phyloP scores from a whole-genome alignment of 2,329 filamentous ascomycete genomes.

The Trichophaea hybrida region DNA sequence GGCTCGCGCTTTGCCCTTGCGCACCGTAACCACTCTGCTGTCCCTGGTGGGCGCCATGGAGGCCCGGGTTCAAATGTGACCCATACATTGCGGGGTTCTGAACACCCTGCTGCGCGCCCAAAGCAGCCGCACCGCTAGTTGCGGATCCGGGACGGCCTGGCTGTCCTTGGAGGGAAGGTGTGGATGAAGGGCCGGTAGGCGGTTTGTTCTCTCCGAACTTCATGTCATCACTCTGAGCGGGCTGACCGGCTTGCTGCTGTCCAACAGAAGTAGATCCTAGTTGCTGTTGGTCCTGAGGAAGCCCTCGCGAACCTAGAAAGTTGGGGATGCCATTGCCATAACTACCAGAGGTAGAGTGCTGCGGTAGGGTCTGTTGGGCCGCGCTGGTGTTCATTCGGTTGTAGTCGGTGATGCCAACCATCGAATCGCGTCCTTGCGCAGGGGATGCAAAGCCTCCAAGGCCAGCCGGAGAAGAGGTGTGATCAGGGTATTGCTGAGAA shows the following conservation, averaged over 20 bases:
- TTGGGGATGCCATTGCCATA: constrained; percentile 24
- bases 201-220: constrained; percentile 28
- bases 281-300: constrained; percentile 26
- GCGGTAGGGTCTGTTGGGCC: constrained; percentile 33
- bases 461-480: constrained; percentile 50
- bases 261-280: constrained; percentile 21
- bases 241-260: constrained; percentile 24
- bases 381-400: constrained; percentile 27
- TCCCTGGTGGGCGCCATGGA: constrained; percentile 7
- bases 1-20: constrained; percentile 15
- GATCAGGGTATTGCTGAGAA: constrained; percentile 46
- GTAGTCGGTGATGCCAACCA: constrained; percentile 22
- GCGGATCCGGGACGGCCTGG: constrained; percentile 26
- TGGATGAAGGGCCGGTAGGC: constrained; percentile 26
- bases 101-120: constrained; percentile 23
- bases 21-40: constrained; percentile 18
- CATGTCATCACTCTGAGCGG: constrained; percentile 25
- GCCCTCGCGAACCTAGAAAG: constrained; percentile 23
- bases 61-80: constrained; percentile 20
- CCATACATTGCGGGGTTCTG: constrained; percentile 22
- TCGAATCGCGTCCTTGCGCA: constrained; percentile 25
- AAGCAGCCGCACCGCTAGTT: constrained; percentile 21
- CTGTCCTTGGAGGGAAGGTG: constrained; percentile 24
- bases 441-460: constrained; percentile 37
- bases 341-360: constrained; percentile 23